Percentiles rank a stretch among this genome's conserved stretches.
Evolutionary conservation across 176 grass and related monocot species (phyloP).

Genomic region (Ampelocalamus luodianensis): DNA sequence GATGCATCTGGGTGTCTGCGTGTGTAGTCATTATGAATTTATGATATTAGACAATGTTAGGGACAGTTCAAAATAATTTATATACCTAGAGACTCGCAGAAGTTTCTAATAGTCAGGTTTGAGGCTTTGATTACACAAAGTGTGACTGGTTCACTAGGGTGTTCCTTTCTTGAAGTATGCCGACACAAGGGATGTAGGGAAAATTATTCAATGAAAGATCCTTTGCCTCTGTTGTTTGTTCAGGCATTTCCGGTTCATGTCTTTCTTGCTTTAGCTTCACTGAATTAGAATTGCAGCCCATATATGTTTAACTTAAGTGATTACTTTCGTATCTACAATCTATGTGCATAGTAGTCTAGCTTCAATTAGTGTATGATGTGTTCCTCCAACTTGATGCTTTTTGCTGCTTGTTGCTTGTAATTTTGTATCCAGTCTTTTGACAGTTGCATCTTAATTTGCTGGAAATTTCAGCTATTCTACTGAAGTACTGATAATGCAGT

Average conservation of each 20-base stretch:
- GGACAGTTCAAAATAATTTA: constrained; percentile 21
- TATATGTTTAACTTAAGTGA: neutral
- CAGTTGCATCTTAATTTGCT: constrained; percentile 13
- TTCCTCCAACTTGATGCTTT: constrained; percentile 17
- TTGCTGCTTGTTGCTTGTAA: constrained; percentile 3
- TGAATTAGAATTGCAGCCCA: neutral
- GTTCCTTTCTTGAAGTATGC: neutral
- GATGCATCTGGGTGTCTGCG: constrained; percentile 26
- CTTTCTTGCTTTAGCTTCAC: neutral
- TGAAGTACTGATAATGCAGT: constrained; percentile 5
- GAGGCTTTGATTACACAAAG: constrained; percentile 2
- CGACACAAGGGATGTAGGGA: neutral
- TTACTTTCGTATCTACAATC: neutral
- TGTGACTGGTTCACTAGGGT: constrained; percentile 6
- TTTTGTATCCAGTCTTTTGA: constrained; percentile 2
- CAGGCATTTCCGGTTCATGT: neutral
- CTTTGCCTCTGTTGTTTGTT: neutral
- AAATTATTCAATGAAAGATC: neutral
- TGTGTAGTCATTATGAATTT: constrained; percentile 15
- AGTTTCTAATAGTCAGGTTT: constrained; percentile 26
- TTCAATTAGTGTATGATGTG: constrained; percentile 2
- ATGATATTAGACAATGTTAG: neutral
- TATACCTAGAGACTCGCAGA: neutral
- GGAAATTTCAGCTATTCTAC: constrained; percentile 4
- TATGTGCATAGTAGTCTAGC: constrained; percentile 11